A percentile compares a stretch with the other conserved stretches of the same genome.
These are phyloP conservation scores for Uronychia setigera DNA, from an alignment of 73 alveolate species.

Conservation along the genomic window DNA sequence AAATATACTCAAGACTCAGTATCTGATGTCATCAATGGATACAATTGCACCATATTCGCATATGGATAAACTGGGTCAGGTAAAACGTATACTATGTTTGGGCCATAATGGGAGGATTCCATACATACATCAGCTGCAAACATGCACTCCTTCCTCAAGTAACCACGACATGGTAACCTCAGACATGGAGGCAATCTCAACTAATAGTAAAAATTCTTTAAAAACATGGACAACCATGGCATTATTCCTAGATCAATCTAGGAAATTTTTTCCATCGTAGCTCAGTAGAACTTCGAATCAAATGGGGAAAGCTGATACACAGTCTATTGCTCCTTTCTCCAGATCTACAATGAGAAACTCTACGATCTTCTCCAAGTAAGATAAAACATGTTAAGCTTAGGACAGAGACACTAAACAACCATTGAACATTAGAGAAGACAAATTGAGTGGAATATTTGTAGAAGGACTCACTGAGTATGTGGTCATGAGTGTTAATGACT, in stretches of 20 bases:
- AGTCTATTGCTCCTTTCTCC: constrained; percentile 56
- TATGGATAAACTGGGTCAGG: constrained; percentile 78
- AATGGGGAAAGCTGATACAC: constrained; percentile 33
- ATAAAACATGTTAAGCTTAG: constrained; percentile 3
- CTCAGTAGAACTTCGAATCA: constrained; percentile 9
- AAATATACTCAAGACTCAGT: no score
- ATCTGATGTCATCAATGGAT: constrained; percentile 22
- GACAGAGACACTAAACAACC: constrained; percentile 26
- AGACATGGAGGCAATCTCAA: no score
- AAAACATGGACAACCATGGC: constrained; percentile 35
- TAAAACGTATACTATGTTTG: constrained; percentile 68
- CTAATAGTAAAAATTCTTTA: no score
- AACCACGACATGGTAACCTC: no score
- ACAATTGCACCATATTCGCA: constrained; percentile 63
- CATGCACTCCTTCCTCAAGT: no score
- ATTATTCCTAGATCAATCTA: constrained; percentile 59
- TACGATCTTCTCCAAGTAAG: constrained; percentile 52
- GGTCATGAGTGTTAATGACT: constrained; percentile 59
- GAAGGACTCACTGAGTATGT: constrained; percentile 81
- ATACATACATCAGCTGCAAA: no score
- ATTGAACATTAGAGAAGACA: constrained; percentile 46
- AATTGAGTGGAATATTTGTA: constrained; percentile 63
- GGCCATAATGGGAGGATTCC: constrained; percentile 32
- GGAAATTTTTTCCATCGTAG: constrained; percentile 5
- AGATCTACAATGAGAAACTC: constrained; percentile 68